Base-by-base conservation (phyloP, 164 flowering plant species). In the Pachysandra terminalis region DNA sequence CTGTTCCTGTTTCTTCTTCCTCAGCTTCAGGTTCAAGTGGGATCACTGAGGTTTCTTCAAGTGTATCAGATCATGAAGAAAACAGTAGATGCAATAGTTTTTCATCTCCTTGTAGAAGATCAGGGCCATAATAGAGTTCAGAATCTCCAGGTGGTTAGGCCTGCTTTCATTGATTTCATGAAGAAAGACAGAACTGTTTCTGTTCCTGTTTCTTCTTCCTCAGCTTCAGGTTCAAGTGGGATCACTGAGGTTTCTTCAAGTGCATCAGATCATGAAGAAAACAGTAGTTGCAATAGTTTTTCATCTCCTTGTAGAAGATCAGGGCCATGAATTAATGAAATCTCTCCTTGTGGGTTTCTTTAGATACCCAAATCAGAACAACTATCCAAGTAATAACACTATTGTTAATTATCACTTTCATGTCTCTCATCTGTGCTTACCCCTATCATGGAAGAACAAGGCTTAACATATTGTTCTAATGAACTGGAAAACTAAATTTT, bases 151-250 rank as follows among this genome's bases (percentile, higher is more conserved):
- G 66, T 26, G 66, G 9, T 0, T 7, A 17, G 35, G 70, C 86
- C 85, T 13, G 80, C 84, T 54, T 83, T 81, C 80, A 81, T 77
- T 69, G 92, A 87, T 71, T 86, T 87, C 67, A 41, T 87, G 86
- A 77, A 68, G 9, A 78, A 75, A 66, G 80, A 76, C 0, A 69
- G 65, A 56, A 54, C 85, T 3, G 83, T 77, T 70, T 68, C 77
- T 72, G 79, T 76, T 67, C 69, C 74, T 0, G 75, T 67, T 25
- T 84, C 85, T 2, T 54, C 74, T 17, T 68, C 77, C 6, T 77
- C 87, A 0, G 79, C 85, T 4, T 84, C 88, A 0, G 87, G 78
- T 19, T 79, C 85, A 0, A 87, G 92, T 65, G 92, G 86, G 25
- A 56, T 87, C 66, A 87, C 92, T 12, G 81, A 81, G 55, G 66